Evolutionary conservation across 805 yeast species (phyloP).

Genomic region (Ogataea degrootiae): DNA sequence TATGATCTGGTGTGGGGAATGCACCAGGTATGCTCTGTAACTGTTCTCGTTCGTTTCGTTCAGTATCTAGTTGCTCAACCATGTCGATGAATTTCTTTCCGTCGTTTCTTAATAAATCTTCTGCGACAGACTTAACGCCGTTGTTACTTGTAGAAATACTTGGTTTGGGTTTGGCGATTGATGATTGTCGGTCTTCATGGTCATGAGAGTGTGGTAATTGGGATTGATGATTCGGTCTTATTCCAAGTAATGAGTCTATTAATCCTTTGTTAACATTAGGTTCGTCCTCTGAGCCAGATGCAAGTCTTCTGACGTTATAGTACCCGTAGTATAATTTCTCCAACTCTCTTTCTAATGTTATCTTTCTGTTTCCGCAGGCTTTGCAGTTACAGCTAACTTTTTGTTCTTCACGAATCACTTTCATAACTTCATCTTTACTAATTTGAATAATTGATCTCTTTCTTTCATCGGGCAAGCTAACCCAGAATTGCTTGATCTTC

Average conservation of each 20-base stretch:
- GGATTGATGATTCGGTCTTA: slow-evolving; percentile 3
- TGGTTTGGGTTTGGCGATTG: not conserved
- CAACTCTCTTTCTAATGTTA: slow-evolving; percentile 70
- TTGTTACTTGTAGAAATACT: not conserved
- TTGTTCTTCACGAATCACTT: slow-evolving; percentile 57
- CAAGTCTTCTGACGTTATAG: slow-evolving; percentile 39
- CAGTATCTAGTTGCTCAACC: slow-evolving; percentile 69
- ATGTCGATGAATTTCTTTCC: slow-evolving; percentile 75
- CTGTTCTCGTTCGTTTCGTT: slow-evolving; percentile 35
- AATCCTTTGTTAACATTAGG: slow-evolving; percentile 26
- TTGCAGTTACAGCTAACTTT: slow-evolving; percentile 61
- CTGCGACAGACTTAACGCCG: slow-evolving; percentile 53
- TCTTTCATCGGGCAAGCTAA: slow-evolving; percentile 51
- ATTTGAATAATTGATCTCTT: slow-evolving; percentile 59
- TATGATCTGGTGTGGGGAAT: slow-evolving; percentile 19
- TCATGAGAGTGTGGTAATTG: not conserved
- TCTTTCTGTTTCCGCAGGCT: slow-evolving; percentile 71
- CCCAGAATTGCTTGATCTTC: slow-evolving; percentile 60
- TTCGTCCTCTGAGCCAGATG: slow-evolving; percentile 34
- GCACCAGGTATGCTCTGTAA: slow-evolving; percentile 16
- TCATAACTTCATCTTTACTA: slow-evolving; percentile 65
- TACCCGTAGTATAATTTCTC: slow-evolving; percentile 68
- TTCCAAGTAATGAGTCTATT: slow-evolving; percentile 25
- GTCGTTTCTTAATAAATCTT: slow-evolving; percentile 69
- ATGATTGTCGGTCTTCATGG: not conserved